Conservation (phyloP, 257 asterid genomes). For the Rauvolfia tetraphylla region DNA sequence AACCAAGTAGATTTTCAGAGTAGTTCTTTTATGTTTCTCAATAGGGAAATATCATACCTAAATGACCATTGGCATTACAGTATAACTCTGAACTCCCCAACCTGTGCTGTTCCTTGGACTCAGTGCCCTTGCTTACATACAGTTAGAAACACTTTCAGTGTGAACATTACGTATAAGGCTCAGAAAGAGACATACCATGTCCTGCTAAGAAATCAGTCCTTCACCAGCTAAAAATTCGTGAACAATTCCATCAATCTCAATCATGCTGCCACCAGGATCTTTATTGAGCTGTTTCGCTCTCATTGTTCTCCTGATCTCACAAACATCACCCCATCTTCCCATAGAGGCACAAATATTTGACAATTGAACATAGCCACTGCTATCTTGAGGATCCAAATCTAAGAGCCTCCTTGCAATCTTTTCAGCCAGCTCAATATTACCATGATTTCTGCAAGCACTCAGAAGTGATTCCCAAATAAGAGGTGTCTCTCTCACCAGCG, state of each 20-base stretch:
- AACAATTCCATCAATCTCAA: slow-evolving; percentile 38
- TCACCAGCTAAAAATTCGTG: slow-evolving; percentile 40
- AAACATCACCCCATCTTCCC: slow-evolving; percentile 30
- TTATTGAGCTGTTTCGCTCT: slow-evolving; percentile 22
- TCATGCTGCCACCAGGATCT: slow-evolving; percentile 37
- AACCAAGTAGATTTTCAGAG: too few relatives aligned
- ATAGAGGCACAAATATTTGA: slow-evolving; percentile 32
- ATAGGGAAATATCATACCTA: too few relatives aligned
- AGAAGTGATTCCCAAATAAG: slow-evolving; percentile 35
- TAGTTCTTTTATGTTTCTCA: too few relatives aligned
- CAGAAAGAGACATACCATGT: not conserved
- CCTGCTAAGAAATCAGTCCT: slow-evolving; percentile 23
- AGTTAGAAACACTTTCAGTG: too few relatives aligned
- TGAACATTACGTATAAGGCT: not conserved
- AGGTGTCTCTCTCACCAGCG: slow-evolving; percentile 26
- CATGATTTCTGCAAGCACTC: slow-evolving; percentile 36
- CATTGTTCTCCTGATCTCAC: slow-evolving; percentile 31
- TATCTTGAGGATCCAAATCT: slow-evolving; percentile 30
- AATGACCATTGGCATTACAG: too few relatives aligned
- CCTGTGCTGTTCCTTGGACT: too few relatives aligned
- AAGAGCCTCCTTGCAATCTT: slow-evolving; percentile 28
- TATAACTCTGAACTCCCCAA: too few relatives aligned
- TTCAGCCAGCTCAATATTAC: slow-evolving; percentile 30
- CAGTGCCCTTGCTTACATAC: too few relatives aligned
- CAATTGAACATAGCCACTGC: slow-evolving; percentile 35